These are phyloP conservation scores for Ophiostoma australiae DNA, from an alignment of 2,329 filamentous ascomycete species.

Conservation along the genomic window DNA sequence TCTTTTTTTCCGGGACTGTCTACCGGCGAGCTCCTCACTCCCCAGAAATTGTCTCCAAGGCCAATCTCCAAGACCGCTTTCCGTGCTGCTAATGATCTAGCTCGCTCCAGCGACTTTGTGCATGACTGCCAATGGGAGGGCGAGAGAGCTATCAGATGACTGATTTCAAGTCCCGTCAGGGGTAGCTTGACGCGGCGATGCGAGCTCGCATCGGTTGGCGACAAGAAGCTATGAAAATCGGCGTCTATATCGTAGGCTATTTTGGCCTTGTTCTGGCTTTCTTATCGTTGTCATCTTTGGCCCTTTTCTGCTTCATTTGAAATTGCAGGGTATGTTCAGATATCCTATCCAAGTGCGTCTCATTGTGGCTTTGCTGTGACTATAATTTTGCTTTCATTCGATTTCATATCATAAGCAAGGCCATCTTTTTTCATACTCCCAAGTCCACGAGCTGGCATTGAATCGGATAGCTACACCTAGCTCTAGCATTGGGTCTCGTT, in stretches of 20 bases:
- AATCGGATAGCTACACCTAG: background rate
- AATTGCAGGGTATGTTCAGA: background rate
- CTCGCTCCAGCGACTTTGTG: background rate
- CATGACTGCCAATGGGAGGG: slow-evolving; percentile 1
- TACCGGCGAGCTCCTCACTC: slow-evolving; percentile 10
- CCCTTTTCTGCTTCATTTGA: background rate
- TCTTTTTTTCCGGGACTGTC: background rate
- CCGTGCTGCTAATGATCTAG: background rate
- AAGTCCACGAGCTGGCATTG: background rate
- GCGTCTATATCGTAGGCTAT: background rate
- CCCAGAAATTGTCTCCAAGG: background rate
- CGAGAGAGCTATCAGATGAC: slow-evolving; percentile 7
- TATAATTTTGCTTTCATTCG: background rate
- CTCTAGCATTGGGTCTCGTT: background rate
- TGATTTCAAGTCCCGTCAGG: slow-evolving; percentile 6
- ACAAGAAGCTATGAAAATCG: background rate
- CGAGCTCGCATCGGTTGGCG: background rate
- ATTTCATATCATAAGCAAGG: background rate
- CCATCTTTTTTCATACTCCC: background rate
- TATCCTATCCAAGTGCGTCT: background rate
- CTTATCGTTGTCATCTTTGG: background rate
- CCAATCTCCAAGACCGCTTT: background rate
- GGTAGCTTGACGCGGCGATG: background rate
- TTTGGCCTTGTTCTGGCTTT: background rate
- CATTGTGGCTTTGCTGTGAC: background rate